These are phyloP conservation scores for Candida boleticola DNA, from an alignment of 805 yeast species.

Conservation along the genomic window DNA sequence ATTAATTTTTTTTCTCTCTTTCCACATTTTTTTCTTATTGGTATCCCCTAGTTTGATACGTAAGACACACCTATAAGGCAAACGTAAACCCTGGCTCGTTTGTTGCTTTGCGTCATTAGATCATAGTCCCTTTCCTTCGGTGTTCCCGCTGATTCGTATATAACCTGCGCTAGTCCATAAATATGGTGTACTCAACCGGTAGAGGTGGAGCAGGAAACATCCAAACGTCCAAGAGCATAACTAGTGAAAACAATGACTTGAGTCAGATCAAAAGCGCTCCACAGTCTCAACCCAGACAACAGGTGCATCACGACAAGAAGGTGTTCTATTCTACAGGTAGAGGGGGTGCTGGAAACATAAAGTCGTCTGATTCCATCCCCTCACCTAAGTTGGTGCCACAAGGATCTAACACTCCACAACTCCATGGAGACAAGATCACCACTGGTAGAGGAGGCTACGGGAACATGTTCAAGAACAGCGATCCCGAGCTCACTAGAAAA, in stretches of 20 bases:
- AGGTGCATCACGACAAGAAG: slow-evolving; percentile 21
- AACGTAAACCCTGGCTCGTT: no score
- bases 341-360: slow-evolving; percentile 76
- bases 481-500: slow-evolving; percentile 55
- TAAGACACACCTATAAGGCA: no score
- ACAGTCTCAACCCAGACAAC: slow-evolving; percentile 9
- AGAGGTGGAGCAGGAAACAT: slow-evolving; percentile 42
- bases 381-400: slow-evolving; percentile 56
- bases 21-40: no score
- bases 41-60: no score
- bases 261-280: slow-evolving; percentile 2
- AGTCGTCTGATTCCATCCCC: slow-evolving; percentile 40
- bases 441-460: slow-evolving; percentile 84
- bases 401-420: slow-evolving; percentile 61
- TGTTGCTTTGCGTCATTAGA: background rate
- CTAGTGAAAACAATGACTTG: slow-evolving; percentile 17
- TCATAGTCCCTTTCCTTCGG: background rate
- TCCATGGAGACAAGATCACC: slow-evolving; percentile 53
- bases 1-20: no score
- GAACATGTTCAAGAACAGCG: slow-evolving; percentile 63
- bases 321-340: slow-evolving; percentile 65
- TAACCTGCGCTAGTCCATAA: background rate
- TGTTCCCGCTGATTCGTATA: background rate
- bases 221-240: slow-evolving; percentile 15
- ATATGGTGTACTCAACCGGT: slow-evolving; percentile 33